A percentile compares a stretch with the other conserved stretches of the same genome.
These are phyloP conservation scores for Fragilariopsis cylindrus DNA, from an alignment of 108 stramenopile species.

Conservation along the genomic window DNA sequence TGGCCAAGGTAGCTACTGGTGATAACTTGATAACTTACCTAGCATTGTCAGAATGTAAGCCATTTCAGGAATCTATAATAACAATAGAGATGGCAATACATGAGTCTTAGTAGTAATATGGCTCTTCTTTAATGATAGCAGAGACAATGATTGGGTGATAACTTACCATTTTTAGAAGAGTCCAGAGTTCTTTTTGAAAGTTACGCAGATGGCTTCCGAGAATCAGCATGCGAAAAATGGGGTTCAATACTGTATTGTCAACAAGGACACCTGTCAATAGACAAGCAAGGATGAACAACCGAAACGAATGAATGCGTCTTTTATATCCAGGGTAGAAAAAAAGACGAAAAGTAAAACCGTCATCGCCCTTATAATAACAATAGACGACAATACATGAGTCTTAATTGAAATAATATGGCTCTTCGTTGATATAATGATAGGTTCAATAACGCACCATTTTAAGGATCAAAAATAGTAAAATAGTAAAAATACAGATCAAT, in stretches of 20 bases:
- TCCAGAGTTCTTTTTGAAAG: constrained; percentile 51
- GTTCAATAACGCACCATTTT: constrained; percentile 15
- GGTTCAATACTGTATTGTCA: constrained; percentile 35
- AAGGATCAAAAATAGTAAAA: constrained; percentile 36
- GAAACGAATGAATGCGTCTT: constrained; percentile 18
- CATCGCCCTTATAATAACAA: constrained; percentile 27
- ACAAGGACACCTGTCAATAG: neutral
- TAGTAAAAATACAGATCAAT: constrained; percentile 38
- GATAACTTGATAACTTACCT: no score
- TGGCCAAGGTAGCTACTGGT: no score
- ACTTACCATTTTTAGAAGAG: constrained; percentile 50
- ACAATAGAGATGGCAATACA: constrained; percentile 7
- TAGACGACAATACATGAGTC: no score
- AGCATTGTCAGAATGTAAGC: constrained; percentile 10
- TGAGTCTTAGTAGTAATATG: constrained; percentile 9
- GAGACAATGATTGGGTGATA: no score
- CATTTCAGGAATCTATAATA: constrained; percentile 19
- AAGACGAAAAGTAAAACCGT: constrained; percentile 47
- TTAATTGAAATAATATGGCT: no score
- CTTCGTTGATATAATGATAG: no score
- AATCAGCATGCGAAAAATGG: constrained; percentile 54
- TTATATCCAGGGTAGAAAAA: constrained; percentile 45
- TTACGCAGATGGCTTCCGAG: constrained; percentile 38
- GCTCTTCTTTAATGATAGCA: neutral
- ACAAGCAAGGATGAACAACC: neutral